Conservation (phyloP, 75 land plant genomes). For the Pseudotsuga menziesii region DNA sequence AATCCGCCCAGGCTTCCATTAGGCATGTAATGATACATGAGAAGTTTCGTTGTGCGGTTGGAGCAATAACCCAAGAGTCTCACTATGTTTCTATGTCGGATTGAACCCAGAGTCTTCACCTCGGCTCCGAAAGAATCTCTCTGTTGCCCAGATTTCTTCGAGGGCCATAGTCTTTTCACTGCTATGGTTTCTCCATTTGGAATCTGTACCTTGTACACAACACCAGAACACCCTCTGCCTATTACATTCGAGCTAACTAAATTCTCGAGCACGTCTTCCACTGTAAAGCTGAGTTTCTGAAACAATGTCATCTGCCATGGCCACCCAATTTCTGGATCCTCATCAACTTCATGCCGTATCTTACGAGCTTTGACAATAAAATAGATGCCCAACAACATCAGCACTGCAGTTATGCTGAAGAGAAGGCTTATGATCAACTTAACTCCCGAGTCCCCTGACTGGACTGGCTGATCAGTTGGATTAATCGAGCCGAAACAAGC, state of each 20-base stretch:
- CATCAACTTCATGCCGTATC: too few relatives aligned
- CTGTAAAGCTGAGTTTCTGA: too few relatives aligned
- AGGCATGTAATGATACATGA: constrained; percentile 32
- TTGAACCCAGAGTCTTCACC: constrained; percentile 22
- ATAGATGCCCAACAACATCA: constrained; percentile 35
- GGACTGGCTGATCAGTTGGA: background rate
- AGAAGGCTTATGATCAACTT: constrained; percentile 35
- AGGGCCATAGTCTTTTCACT: too few relatives aligned
- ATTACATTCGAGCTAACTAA: too few relatives aligned
- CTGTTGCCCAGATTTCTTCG: too few relatives aligned
- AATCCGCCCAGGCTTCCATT: constrained; percentile 33
- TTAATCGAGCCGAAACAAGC: background rate
- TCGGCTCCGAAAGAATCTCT: constrained; percentile 24
- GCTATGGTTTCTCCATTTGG: too few relatives aligned
- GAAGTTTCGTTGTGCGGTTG: constrained; percentile 20
- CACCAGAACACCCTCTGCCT: too few relatives aligned
- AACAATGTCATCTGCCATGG: too few relatives aligned
- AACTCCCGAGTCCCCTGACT: background rate
- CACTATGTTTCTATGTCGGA: constrained; percentile 38
- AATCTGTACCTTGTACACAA: too few relatives aligned
- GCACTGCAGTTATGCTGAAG: constrained; percentile 28
- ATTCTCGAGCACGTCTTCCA: too few relatives aligned
- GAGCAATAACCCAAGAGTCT: constrained; percentile 36
- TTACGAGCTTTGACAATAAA: too few relatives aligned
- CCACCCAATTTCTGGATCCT: too few relatives aligned